Evolutionary conservation across 148 eudicot species (phyloP).

Genomic region (Chenopodium berlandieri): DNA sequence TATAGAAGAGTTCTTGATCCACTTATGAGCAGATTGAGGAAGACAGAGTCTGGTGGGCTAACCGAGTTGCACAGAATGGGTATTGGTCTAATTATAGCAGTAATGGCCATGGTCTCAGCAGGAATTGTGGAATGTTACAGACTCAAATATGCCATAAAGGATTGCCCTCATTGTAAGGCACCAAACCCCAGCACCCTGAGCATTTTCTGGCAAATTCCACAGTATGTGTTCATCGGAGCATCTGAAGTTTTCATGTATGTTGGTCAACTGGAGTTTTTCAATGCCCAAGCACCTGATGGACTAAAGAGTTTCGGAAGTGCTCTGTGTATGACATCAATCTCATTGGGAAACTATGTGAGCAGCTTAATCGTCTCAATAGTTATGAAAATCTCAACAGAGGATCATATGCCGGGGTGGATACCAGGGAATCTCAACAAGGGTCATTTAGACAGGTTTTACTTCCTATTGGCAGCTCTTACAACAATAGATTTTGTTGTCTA

Average conservation of each 20-base stretch:
- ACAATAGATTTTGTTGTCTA: conserved; percentile 56
- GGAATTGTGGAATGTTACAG: conserved; percentile 70
- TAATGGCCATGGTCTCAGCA: conserved; percentile 79
- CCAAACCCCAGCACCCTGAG: conserved; percentile 58
- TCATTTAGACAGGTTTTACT: conserved; percentile 78
- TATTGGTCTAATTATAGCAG: conserved; percentile 71
- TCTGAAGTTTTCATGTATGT: conserved; percentile 96
- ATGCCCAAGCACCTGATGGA: conserved; percentile 85
- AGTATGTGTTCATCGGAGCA: conserved; percentile 72
- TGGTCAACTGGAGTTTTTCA: conserved; percentile 89
- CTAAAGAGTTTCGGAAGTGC: conserved; percentile 94
- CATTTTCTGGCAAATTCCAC: conserved; percentile 92
- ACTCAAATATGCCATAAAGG: conserved; percentile 59
- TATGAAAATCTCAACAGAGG: conserved; percentile 66
- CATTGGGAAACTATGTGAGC: conserved; percentile 88
- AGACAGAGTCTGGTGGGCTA: conserved; percentile 50
- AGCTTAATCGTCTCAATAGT: conserved; percentile 69
- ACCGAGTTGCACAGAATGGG: conserved; percentile 94
- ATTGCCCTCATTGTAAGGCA: conserved; percentile 52
- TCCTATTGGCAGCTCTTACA: conserved; percentile 71
- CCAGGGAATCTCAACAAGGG: conserved; percentile 83
- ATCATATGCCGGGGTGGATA: conserved; percentile 88
- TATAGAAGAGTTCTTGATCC: conserved; percentile 65
- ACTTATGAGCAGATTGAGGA: conserved; percentile 42
- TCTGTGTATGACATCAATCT: conserved; percentile 88